Conservation (phyloP, 2,329 filamentous ascomycete genomes). For the Fusarium buharicum region DNA sequence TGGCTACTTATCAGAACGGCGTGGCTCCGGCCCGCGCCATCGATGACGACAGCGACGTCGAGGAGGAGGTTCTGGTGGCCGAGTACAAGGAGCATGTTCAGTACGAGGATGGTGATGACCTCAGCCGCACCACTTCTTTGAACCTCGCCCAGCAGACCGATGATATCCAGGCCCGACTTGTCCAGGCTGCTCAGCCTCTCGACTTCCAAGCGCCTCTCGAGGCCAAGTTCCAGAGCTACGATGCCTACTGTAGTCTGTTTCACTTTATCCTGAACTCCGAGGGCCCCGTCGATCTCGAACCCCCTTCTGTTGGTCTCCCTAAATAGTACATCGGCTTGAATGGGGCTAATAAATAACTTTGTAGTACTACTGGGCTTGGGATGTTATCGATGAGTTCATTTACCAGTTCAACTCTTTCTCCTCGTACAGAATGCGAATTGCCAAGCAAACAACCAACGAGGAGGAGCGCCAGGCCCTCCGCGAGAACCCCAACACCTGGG, state of each 20-base stretch:
- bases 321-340: conserved; percentile 17
- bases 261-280: conserved; percentile 99
- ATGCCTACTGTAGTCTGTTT: conserved; percentile 99
- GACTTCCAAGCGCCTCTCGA: conserved; percentile 97
- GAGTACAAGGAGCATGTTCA: conserved; percentile 97
- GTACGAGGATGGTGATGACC: conserved; percentile 85
- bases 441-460: conserved; percentile 82
- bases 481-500: conserved; percentile 99
- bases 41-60: conserved; percentile 89
- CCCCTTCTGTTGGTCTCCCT: conserved; percentile 81
- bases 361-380: conserved; percentile 99
- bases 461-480: conserved; percentile 92
- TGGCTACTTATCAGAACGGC: conserved; percentile 72
- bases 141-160: conserved; percentile 80
- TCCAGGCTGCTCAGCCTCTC: conserved; percentile 90
- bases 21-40: conserved; percentile 68
- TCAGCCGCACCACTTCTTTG: conserved; percentile 78
- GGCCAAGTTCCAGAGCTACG: conserved; percentile 98
- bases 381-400: conserved; percentile 99
- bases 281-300: conserved; percentile 96
- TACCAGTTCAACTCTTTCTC: conserved; percentile 99
- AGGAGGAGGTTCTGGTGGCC: conserved; percentile 94
- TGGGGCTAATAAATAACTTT: conserved; percentile 34
- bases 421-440: conserved; percentile 92
- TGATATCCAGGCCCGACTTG: conserved; percentile 92